Evolutionary conservation across 1,284 basidiomycete species (phyloP), one percentile per base, ranked within the genome.

Genomic region (Rhizoctonia solani): DNA sequence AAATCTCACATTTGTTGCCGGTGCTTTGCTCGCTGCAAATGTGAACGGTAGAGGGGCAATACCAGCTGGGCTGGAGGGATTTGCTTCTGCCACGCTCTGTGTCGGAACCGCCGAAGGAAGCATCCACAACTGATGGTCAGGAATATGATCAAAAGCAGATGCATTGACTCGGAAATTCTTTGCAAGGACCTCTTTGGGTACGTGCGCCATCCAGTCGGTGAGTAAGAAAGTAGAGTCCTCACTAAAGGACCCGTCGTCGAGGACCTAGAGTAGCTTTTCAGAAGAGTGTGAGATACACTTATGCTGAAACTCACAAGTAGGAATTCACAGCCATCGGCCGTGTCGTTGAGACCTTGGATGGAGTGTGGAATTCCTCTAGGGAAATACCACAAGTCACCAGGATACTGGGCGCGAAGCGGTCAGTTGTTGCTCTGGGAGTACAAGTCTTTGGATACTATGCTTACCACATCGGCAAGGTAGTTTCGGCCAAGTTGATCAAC

Each of bases 221-320:
- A 87, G 83, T 74, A 87, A 76, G 79, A 91, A 89, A 0, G 88
- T 89, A 2, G 78, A 78, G 73, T 88, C 85, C 74, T 88, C 87
- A 75, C 81, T 83, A 76, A 90, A 90, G 32, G 76, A 76, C n/a
- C 88, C 87, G 68, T 82, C 78, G 73, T 86, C 83, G 71, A 89
- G 88, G n/a, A 88, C 81, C 85, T 87, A 69, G 14, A 25, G n/a
- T n/a, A n/a, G n/a, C n/a, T n/a, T n/a, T n/a, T n/a, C 19, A 32
- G n/a, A 23, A 32, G 54, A 34, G 16, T 63, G 42, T 30, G 46
- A 49, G 53, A 34, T 56, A 44, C 8, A 19, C n/a, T n/a, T n/a
- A n/a, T n/a, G 9, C 16, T 21, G 16, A 21, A 42, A 71, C 82
- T 70, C 56, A 88, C 87, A 72, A 92, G 78, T 37, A 90, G 76